Base-by-base conservation (phyloP, 805 yeast genomes). In the Candida sithepensis region DNA sequence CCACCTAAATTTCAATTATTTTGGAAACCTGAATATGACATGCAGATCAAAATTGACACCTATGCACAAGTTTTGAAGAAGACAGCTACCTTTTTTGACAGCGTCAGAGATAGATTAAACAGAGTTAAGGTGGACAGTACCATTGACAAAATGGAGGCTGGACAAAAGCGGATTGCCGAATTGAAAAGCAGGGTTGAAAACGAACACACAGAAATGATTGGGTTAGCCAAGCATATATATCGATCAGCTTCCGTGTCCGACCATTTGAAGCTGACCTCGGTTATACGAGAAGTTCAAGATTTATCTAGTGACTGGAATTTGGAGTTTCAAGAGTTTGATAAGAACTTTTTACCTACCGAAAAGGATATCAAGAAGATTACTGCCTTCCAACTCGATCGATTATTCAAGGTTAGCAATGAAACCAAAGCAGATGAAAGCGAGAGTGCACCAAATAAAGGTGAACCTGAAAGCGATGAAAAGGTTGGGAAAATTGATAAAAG, bases 301-400 rank as follows among this genome's bases (percentile, higher is more conserved):
- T 68, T 83, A 24, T 91, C 96, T 2, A 90, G 88, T 20, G 78
- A 73, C 37, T 94, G 98, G 98, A 96, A 92, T 65, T 57, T 67
- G 20, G 96, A 85, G 48, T 90, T 94, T 58, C 75, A 80, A 33
- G 85, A 80, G 7, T 92, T 94, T 68, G 97, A 88, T 50, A 75
- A 76, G 39, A 74, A 75, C 19, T 94, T 78, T 60, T 75, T 92
- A 50, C 98, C 98, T 1, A 82, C 96, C 8, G 98, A 94, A 64
- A 88, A 84, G 58, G 99, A 94, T 73, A 87, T 94, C 55, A 83
- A 96, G 4, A 75, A 88, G 52, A 87, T 94, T 39, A 91, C 99
- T 1, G 86, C 96, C 3, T 84, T 84, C 56, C 98, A 92, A 61
- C 70, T 92, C 58, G 81, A 83, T 50, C 85, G 84, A 54, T 73